A percentile compares a stretch with the other conserved stretches of the same genome.
Conservation (phyloP, 2,329 filamentous ascomycete species). For the Clonostachys rosea region DNA sequence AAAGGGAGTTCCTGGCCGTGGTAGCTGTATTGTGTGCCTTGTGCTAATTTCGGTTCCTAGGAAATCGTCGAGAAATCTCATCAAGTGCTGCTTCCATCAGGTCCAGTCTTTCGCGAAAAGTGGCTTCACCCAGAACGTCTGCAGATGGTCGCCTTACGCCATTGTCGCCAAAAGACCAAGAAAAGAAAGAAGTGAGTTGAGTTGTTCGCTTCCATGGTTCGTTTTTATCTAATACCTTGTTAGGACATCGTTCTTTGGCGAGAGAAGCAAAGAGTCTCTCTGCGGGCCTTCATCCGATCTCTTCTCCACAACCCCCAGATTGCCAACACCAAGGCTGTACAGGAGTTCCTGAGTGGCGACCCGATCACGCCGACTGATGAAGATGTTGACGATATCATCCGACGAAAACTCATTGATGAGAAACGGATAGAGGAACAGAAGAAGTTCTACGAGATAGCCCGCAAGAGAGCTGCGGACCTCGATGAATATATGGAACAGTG, state of each 20-base stretch:
- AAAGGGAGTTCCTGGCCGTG: too few relatives aligned
- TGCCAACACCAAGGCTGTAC: conserved; percentile 76
- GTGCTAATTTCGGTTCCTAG: conserved; percentile 3
- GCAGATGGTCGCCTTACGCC: conserved; percentile 14
- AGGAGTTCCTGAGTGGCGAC: conserved; percentile 75
- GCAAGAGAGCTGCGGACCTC: conserved; percentile 82
- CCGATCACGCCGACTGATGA: conserved; percentile 74
- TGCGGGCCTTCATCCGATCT: conserved; percentile 85
- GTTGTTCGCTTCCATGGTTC: background rate
- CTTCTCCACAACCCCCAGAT: conserved; percentile 81
- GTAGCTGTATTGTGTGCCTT: too few relatives aligned
- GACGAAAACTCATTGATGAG: conserved; percentile 78
- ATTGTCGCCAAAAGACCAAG: background rate
- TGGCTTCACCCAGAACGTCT: conserved; percentile 21
- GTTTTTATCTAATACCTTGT: conserved; percentile 12
- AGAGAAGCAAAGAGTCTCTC: conserved; percentile 85
- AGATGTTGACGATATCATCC: conserved; percentile 75
- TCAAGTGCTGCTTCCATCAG: conserved; percentile 17
- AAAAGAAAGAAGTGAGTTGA: background rate
- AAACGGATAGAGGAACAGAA: conserved; percentile 89
- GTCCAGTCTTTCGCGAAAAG: conserved; percentile 19
- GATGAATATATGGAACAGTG: conserved; percentile 98
- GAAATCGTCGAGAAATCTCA: conserved; percentile 15
- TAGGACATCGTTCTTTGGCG: conserved; percentile 65
- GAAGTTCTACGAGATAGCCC: conserved; percentile 91